Conservation (phyloP, 1,284 basidiomycete species). For the Cerrena zonata region DNA sequence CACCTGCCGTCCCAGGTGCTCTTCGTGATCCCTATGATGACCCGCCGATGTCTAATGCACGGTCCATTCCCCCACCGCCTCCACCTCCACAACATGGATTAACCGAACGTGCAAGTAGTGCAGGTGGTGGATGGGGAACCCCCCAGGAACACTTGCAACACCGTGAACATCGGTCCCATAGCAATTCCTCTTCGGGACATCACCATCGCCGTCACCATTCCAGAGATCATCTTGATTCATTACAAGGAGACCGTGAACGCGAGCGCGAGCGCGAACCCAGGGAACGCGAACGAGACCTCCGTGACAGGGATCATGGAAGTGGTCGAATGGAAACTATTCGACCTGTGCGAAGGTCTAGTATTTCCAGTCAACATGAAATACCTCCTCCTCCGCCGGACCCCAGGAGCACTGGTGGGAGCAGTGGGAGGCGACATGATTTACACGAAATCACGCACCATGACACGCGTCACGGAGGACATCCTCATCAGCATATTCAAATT, state of each 20-base stretch:
- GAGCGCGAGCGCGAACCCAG: conserved; percentile 25
- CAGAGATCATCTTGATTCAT: conserved; percentile 6
- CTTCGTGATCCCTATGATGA: not conserved
- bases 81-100: not conserved
- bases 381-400: not conserved
- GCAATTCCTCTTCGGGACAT: not conserved
- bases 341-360: conserved; percentile 22
- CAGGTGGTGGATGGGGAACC: not conserved
- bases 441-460: conserved; percentile 13
- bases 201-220: conserved; percentile 4
- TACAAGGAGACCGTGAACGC: conserved; percentile 12
- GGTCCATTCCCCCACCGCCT: not conserved
- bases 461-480: conserved; percentile 9
- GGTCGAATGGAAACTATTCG: conserved; percentile 22
- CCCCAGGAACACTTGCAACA: not conserved
- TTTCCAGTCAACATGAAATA: conserved; percentile 17
- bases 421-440: conserved; percentile 19
- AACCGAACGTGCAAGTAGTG: not conserved
- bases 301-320: conserved; percentile 1
- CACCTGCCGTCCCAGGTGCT: not conserved
- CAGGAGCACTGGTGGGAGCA: not conserved
- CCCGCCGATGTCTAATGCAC: not conserved
- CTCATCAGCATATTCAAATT: conserved; percentile 21
- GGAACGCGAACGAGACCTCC: conserved; percentile 18
- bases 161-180: conserved; percentile 1